Percentiles rank a stretch among this genome's conserved stretches.
phyloP scores from a whole-genome alignment of 75 land plant species.

The Gnetum montanum region DNA sequence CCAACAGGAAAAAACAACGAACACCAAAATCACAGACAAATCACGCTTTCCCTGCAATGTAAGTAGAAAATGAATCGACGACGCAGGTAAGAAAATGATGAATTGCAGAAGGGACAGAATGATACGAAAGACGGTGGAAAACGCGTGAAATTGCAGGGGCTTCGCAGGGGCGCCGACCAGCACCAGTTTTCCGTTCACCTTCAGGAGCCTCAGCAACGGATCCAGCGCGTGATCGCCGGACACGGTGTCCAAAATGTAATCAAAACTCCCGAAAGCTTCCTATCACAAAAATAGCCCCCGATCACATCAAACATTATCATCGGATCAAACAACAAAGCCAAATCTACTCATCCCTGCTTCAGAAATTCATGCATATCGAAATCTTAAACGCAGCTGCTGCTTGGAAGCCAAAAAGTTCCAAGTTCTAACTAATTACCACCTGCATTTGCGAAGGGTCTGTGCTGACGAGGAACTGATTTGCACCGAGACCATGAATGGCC shows the following conservation, averaged over 20 bases:
- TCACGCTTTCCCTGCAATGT: too few species aligned
- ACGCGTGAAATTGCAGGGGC: slow-evolving; percentile 49
- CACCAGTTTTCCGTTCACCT: slow-evolving; percentile 57
- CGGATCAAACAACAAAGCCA: neutral
- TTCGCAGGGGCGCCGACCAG: slow-evolving; percentile 46
- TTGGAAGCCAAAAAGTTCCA: neutral
- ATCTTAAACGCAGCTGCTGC: neutral
- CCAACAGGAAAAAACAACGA: neutral
- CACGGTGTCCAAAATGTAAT: slow-evolving; percentile 71
- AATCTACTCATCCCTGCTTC: neutral
- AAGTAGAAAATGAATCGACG: too few species aligned
- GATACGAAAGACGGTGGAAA: slow-evolving; percentile 26
- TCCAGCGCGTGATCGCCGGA: slow-evolving; percentile 61
- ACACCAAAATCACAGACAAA: too few species aligned
- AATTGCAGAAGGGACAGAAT: neutral
- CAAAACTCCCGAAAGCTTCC: slow-evolving; percentile 39
- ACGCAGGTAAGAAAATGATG: too few species aligned
- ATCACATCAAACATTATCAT: neutral
- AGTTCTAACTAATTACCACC: slow-evolving; percentile 6
- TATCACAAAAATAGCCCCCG: neutral
- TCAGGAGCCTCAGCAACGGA: slow-evolving; percentile 49
- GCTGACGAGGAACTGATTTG: slow-evolving; percentile 55
- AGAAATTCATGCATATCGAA: neutral
- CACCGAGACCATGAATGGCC: slow-evolving; percentile 40
- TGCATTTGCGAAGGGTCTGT: slow-evolving; percentile 33